Evolutionary conservation across 1,139 yeast species (phyloP).

Genomic region (Magnusiomyces sp.): DNA sequence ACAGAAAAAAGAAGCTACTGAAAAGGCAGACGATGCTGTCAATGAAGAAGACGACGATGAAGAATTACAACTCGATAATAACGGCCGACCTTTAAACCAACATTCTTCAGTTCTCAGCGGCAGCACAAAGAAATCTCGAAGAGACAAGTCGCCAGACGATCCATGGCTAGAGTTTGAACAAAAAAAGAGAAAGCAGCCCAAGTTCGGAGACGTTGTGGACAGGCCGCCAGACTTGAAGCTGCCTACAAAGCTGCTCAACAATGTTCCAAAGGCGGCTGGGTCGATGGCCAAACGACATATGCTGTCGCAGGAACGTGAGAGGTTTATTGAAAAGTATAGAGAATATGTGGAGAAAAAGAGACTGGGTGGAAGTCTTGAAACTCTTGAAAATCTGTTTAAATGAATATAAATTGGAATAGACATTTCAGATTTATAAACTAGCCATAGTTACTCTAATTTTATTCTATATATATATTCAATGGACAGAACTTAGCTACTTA

Average conservation of each 20-base stretch:
- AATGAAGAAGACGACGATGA: constrained; percentile 24
- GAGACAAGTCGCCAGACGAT: constrained; percentile 32
- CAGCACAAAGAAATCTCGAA: too few species aligned
- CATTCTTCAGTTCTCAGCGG: not conserved
- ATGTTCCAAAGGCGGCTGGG: constrained; percentile 36
- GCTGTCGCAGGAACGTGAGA: constrained; percentile 33
- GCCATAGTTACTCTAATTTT: too few species aligned
- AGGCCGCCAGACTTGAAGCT: constrained; percentile 34
- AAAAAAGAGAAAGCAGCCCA: constrained; percentile 26
- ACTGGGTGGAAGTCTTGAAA: too few species aligned
- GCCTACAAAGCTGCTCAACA: constrained; percentile 26
- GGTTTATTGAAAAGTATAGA: constrained; percentile 31
- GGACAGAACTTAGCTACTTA: too few species aligned
- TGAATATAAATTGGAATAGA: too few species aligned
- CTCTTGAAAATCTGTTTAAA: too few species aligned
- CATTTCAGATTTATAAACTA: too few species aligned
- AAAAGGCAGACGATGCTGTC: constrained; percentile 18
- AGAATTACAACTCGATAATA: constrained; percentile 9
- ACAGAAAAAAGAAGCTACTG: constrained; percentile 9
- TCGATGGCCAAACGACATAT: constrained; percentile 33
- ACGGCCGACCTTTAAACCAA: too few species aligned
- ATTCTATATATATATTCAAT: too few species aligned
- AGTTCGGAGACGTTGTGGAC: constrained; percentile 37
- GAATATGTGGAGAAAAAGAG: constrained; percentile 24
- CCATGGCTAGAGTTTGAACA: constrained; percentile 32